Conservation (phyloP, 371 early-diverging fungal genomes). For the Haplosporangium sp. region DNA sequence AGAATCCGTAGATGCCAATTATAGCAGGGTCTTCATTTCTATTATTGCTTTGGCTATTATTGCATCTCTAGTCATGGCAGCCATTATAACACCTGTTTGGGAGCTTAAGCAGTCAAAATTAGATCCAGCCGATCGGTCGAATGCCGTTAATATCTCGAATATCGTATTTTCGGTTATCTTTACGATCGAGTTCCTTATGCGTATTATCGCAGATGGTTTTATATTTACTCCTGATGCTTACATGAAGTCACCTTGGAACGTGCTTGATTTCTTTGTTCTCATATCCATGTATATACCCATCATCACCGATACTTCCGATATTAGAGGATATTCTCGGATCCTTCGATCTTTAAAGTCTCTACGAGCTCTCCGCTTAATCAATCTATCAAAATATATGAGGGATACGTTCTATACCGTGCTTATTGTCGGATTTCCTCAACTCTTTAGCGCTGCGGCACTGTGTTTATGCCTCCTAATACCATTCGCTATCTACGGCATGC, state of each 20-base stretch:
- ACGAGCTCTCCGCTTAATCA: constrained; percentile 75
- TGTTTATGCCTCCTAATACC: constrained; percentile 71
- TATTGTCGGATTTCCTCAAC: constrained; percentile 66
- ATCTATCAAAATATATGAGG: constrained; percentile 64
- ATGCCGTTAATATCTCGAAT: constrained; percentile 54
- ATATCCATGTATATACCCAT: constrained; percentile 67
- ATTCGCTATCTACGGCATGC: constrained; percentile 76
- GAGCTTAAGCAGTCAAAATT: constrained; percentile 54
- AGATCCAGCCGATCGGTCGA: constrained; percentile 6
- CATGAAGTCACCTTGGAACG: constrained; percentile 71
- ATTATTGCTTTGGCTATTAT: constrained; percentile 62
- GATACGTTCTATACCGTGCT: constrained; percentile 73
- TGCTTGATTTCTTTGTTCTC: constrained; percentile 75
- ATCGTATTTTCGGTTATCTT: constrained; percentile 68
- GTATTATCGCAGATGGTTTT: constrained; percentile 75
- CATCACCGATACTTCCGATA: constrained; percentile 59
- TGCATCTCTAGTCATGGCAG: constrained; percentile 64
- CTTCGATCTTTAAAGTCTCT: constrained; percentile 75
- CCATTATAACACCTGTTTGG: constrained; percentile 69
- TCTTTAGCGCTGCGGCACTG: constrained; percentile 69
- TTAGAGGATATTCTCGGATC: constrained; percentile 65
- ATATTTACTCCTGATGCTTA: constrained; percentile 76
- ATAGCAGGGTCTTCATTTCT: constrained; percentile 59
- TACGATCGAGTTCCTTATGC: constrained; percentile 71
- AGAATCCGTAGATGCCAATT: constrained; percentile 29